Conservation (phyloP, 495 filamentous ascomycete genomes). For the Penicillium crystallinum region DNA sequence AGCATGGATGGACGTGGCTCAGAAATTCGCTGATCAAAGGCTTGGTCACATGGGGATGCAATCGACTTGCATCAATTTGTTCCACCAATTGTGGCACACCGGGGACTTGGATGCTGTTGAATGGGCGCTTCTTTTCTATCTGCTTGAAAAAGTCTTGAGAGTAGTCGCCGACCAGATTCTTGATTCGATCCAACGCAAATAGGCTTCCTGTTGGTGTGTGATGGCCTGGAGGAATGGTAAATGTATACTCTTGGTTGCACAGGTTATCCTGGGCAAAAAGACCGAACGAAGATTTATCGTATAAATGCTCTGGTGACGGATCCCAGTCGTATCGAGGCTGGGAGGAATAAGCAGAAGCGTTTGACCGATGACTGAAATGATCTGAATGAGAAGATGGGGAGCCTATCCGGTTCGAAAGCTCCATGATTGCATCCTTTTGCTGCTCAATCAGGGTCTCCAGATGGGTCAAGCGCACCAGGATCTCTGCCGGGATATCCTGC, state of each 20-base stretch:
- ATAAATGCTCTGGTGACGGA: background rate
- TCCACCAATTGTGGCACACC: background rate
- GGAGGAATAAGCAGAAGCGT: background rate
- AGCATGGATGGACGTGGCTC: conserved; percentile 12
- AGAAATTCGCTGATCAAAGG: conserved; percentile 7
- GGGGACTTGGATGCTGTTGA: background rate
- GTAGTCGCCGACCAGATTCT: conserved; percentile 16
- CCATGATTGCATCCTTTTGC: conserved; percentile 2
- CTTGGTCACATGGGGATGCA: background rate
- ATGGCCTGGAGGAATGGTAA: conserved; percentile 11
- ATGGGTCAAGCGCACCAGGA: conserved; percentile 3
- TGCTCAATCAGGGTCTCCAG: conserved; percentile 2
- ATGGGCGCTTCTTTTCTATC: conserved; percentile 11
- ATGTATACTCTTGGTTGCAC: conserved; percentile 2
- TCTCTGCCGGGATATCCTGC: conserved; percentile 6
- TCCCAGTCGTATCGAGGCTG: conserved; percentile 4
- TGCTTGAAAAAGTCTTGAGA: conserved; percentile 16
- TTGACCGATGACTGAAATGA: background rate
- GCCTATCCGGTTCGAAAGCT: background rate
- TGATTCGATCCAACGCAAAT: conserved; percentile 11
- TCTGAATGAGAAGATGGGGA: background rate
- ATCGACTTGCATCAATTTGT: background rate
- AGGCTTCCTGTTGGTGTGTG: conserved; percentile 15
- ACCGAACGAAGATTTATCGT: background rate
- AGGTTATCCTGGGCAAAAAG: background rate